Evolutionary conservation across 2,329 filamentous ascomycete species (phyloP), one percentile per base, ranked within the genome.

Genomic region (Helotiales sp.): DNA sequence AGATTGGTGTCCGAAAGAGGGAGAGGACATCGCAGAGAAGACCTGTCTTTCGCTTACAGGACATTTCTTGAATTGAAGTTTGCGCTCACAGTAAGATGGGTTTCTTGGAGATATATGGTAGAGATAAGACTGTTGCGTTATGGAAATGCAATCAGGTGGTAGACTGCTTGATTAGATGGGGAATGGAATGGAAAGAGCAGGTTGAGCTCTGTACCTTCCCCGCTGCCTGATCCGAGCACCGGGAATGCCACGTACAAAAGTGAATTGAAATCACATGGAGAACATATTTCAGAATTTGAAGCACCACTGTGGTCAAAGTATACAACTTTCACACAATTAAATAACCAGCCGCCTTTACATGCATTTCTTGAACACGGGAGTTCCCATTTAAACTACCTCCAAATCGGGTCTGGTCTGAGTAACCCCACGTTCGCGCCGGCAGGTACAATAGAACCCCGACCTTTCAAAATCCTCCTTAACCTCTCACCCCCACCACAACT

Each of bases 1-100:
- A 60, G 57, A n/a, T 45, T 10, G 50, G 50, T n/a, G 13, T 37
- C 32, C 11, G 47, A 2, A 17, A 30, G n/a, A 7, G 24, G 24
- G 37, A 34, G 11, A 34, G 55, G 32, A 54, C 61, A 47, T 28
- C 10, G 40, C n/a, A 20, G 26, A 22, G 34, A 52, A 40, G 50
- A 37, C 49, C 20, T 52, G 60, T 55, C 57, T 43, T 65, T 61
- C 22, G 54, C 71, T 72, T 72, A 72, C 71, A 70, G 32, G 69
- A 68, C 71, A 72, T 72, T 54, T 64, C 22, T 61, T 61, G 34
- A 22, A 50, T 49, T 58, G 26, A 40, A 47, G 37, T 60, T 66
- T n/a, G 55, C 40, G 47, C 52, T 67, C 65, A 58, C 55, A 26
- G 28, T 47, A 6, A 22, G 30, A 6, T 37, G 30, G 57, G 6